phyloP scores from a whole-genome alignment of 768 basidiomycete species.

The Hericium alpestre region DNA sequence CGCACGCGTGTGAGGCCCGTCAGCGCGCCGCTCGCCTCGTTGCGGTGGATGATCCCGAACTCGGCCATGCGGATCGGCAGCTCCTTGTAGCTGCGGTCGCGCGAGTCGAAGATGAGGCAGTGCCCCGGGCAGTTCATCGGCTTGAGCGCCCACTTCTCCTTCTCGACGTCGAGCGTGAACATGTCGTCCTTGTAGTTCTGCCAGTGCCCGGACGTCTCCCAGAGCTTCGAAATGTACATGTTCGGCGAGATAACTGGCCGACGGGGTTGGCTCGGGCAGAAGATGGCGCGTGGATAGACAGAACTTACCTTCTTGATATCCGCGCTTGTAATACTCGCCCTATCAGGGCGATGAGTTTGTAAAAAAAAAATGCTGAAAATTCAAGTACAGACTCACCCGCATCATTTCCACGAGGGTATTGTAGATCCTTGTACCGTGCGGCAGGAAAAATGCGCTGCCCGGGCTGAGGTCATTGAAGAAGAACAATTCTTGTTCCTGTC shows the following conservation, averaged over 20 bases:
- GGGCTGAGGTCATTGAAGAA: slow-evolving; percentile 97
- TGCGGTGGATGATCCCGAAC: slow-evolving; percentile 94
- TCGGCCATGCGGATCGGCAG: slow-evolving; percentile 96
- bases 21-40: slow-evolving; percentile 91
- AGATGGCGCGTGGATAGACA: background rate
- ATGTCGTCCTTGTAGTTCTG: slow-evolving; percentile 97
- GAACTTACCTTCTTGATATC: slow-evolving; percentile 77
- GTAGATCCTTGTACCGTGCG: slow-evolving; percentile 94
- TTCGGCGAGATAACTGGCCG: slow-evolving; percentile 87
- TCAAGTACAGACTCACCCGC: slow-evolving; percentile 46
- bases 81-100: slow-evolving; percentile 90
- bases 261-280: background rate
- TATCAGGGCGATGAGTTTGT: slow-evolving; percentile 19
- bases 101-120: slow-evolving; percentile 88
- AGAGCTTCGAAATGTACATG: slow-evolving; percentile 92
- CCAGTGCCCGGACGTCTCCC: slow-evolving; percentile 98
- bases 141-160: slow-evolving; percentile 91
- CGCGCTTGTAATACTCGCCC: slow-evolving; percentile 90
- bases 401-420: slow-evolving; percentile 86
- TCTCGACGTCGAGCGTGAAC: slow-evolving; percentile 91
- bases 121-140: slow-evolving; percentile 99
- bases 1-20: slow-evolving; percentile 89
- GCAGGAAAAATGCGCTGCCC: slow-evolving; percentile 92
- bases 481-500: slow-evolving; percentile 89
- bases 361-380: background rate